Evolutionary conservation across 2,329 filamentous ascomycete species (phyloP).

Genomic region (Arthrobotrys pseudoclavata): DNA sequence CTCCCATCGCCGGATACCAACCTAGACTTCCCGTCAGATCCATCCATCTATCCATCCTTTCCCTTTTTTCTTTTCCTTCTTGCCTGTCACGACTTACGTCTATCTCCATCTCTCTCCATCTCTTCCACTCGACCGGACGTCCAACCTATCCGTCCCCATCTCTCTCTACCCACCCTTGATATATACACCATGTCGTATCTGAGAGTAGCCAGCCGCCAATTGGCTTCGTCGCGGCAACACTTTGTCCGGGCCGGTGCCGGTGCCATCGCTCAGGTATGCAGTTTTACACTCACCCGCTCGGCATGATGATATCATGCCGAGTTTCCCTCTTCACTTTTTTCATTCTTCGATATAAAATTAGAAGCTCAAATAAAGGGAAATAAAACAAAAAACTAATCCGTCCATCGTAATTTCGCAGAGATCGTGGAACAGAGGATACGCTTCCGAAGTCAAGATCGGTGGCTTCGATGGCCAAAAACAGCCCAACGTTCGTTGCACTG

Average conservation of each 20-base stretch:
- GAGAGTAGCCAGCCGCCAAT: conserved; percentile 52
- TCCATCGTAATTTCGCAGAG: conserved; percentile 6
- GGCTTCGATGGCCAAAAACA: conserved; percentile 51
- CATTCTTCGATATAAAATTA: neutral
- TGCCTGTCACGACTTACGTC: neutral
- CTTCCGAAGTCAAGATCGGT: conserved; percentile 53
- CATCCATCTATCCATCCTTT: neutral
- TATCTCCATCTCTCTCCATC: neutral
- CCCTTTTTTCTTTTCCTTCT: neutral
- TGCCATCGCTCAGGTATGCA: conserved; percentile 48
- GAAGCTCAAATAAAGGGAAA: neutral
- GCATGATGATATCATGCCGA: conserved; percentile 8
- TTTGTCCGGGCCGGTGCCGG: conserved; percentile 53
- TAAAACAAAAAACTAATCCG: conserved; percentile 6
- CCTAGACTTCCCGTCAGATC: neutral
- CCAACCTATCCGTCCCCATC: neutral
- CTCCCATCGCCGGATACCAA: neutral
- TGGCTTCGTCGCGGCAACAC: conserved; percentile 56
- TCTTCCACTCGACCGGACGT: conserved; percentile 12
- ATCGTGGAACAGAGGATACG: conserved; percentile 53
- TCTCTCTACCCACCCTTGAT: conserved; percentile 14
- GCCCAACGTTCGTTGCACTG: conserved; percentile 43
- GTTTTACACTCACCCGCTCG: neutral
- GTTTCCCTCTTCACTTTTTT: neutral
- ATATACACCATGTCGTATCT: conserved; percentile 53